Base-by-base conservation (phyloP, 306 rosid genomes). In the Arachis hypogaea region DNA sequence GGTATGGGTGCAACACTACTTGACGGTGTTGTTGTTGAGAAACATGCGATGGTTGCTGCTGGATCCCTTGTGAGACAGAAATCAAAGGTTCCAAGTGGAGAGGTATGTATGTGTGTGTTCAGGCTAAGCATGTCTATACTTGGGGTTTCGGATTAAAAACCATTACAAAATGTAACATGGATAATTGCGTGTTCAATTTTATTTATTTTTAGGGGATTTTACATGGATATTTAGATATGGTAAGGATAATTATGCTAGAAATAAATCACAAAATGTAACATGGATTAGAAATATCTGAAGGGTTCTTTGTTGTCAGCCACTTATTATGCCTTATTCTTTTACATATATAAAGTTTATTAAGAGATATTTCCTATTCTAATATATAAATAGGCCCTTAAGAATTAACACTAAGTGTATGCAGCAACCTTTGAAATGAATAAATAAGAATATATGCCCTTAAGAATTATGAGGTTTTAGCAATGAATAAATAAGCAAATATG, bases 21-120 rank as follows among this genome's bases (percentile, higher is more conserved):
- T 56, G 98, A 93, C 78, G 98, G 98, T 50, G 97, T 86, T 7
- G 60, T 79, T 73, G 93, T 93, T 51, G 98, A 91, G 87, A 93
- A 85, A 80, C 80, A 93, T 81, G 94, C 91, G 29, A 91, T 93
- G 97, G 96, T 93, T 76, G 96, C 94, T 81, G 96, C 94, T 22
- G 97, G 97, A 70, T 91, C 98, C 74, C 96, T 89, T 75, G 97
- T 93, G 59, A 85, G 92, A 75, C 98, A 91, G 82, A 86, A 89
- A 74, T 85, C 98, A 42, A 88, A 90, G 81, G 82, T 93, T 72
- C 98, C 97, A 5, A 74, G 77, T 54, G 96, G 98, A 7, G 96
- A 93, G 97, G 98, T 94, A 82, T 69, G 84, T 56, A 46, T 73
- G 11, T 44, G 29, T n/a, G 28, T 40, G 29, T 43, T 69, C 54